Conservation (phyloP, 495 filamentous ascomycete species). For the Friedmanniomyces endolithicus region DNA sequence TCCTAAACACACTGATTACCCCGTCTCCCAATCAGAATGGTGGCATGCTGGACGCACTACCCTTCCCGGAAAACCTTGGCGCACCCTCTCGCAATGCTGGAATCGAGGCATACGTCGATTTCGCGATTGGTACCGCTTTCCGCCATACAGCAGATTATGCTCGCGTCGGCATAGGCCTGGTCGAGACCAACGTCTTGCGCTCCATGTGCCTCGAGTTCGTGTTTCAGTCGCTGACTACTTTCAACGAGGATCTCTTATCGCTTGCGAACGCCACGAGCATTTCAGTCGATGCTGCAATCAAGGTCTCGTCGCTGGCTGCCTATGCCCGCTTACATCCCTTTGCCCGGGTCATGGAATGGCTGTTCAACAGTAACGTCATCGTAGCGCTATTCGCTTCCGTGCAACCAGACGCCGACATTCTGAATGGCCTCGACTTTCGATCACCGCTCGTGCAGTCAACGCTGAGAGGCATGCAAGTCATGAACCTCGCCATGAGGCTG, state of each 20-base stretch:
- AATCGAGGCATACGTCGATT: slow-evolving; percentile 86
- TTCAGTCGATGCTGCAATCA: slow-evolving; percentile 57
- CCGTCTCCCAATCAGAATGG: slow-evolving; percentile 45
- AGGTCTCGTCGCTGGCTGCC: slow-evolving; percentile 52
- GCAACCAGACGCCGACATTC: slow-evolving; percentile 54
- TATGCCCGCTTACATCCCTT: slow-evolving; percentile 87
- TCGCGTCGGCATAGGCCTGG: slow-evolving; percentile 42
- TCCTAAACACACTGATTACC: slow-evolving; percentile 55
- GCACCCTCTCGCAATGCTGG: slow-evolving; percentile 61
- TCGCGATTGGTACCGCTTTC: slow-evolving; percentile 64
- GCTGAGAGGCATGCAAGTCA: slow-evolving; percentile 61
- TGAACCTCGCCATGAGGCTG: slow-evolving; percentile 66
- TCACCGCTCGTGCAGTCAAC: slow-evolving; percentile 66
- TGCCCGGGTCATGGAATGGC: slow-evolving; percentile 86
- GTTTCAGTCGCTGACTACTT: slow-evolving; percentile 57
- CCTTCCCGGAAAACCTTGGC: slow-evolving; percentile 85
- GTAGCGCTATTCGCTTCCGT: slow-evolving; percentile 62
- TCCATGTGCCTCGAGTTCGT: slow-evolving; percentile 71
- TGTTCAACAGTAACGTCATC: slow-evolving; percentile 86
- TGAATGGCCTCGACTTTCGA: slow-evolving; percentile 52
- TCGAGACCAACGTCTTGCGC: slow-evolving; percentile 56
- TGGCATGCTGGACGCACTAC: slow-evolving; percentile 53
- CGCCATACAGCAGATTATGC: slow-evolving; percentile 37
- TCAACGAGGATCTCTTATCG: slow-evolving; percentile 84
- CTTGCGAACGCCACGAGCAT: slow-evolving; percentile 64